These are phyloP conservation scores for Hygrocybe punicea DNA, from an alignment of 768 basidiomycete genomes.

Conservation along the genomic window DNA sequence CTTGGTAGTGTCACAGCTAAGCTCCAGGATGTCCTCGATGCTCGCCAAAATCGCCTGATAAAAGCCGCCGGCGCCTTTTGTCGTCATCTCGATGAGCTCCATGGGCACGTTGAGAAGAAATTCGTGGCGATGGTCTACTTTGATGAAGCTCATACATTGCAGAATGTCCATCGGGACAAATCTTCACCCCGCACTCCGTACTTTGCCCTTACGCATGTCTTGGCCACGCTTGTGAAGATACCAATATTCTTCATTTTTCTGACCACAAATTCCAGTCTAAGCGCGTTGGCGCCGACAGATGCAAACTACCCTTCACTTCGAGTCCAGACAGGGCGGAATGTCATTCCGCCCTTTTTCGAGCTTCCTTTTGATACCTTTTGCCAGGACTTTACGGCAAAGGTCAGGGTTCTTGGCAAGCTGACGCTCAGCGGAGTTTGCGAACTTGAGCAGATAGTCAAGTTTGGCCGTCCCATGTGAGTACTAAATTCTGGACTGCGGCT, in stretches of 20 bases:
- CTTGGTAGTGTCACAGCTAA: neutral
- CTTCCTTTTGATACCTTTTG: constrained; percentile 4
- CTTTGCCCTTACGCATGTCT: constrained; percentile 4
- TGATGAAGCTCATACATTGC: constrained; percentile 6
- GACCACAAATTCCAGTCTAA: neutral
- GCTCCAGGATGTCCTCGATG: neutral
- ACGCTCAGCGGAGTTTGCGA: constrained; percentile 3
- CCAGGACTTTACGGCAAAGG: neutral
- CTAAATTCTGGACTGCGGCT: neutral
- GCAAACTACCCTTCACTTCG: constrained; percentile 1
- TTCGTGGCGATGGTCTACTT: constrained; percentile 1
- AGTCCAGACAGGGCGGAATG: neutral
- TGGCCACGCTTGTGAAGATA: neutral
- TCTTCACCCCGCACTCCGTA: neutral
- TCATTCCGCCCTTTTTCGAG: constrained; percentile 5
- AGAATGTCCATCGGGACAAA: neutral
- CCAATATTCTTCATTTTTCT: constrained; percentile 6
- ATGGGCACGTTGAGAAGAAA: constrained; percentile 1
- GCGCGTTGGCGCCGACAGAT: neutral
- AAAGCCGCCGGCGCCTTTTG: neutral
- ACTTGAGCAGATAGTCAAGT: constrained; percentile 1
- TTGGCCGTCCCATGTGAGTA: constrained; percentile 6
- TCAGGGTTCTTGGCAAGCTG: neutral
- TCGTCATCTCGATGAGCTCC: neutral
- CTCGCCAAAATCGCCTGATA: neutral